These are phyloP conservation scores for Paramecium bursaria DNA, from an alignment of 73 alveolate species.

Conservation along the genomic window DNA sequence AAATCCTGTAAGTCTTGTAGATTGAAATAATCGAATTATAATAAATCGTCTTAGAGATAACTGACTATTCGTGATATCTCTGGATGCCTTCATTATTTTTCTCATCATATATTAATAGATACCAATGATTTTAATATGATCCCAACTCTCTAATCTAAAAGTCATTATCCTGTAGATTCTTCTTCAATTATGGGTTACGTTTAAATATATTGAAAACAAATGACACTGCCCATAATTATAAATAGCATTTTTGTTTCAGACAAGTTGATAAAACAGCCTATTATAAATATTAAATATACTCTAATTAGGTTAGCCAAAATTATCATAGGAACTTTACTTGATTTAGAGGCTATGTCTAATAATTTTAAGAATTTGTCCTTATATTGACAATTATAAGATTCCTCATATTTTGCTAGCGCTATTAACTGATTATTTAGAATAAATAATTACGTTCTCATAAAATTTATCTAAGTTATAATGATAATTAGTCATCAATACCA, in stretches of 20 bases:
- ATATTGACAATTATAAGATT: background rate
- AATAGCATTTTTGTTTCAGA: background rate
- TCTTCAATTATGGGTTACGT: background rate
- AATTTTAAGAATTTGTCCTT: conserved; percentile 24
- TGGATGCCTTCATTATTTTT: conserved; percentile 45
- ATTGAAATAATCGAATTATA: conserved; percentile 38
- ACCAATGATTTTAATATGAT: conserved; percentile 15
- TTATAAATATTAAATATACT: too few species aligned
- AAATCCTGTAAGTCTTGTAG: conserved; percentile 1
- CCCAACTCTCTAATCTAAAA: background rate
- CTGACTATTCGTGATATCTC: conserved; percentile 10
- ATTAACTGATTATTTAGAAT: background rate
- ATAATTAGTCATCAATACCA: conserved; percentile 30
- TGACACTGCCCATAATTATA: conserved; percentile 5
- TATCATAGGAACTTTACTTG: background rate
- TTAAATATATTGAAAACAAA: conserved; percentile 5
- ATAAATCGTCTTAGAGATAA: conserved; percentile 40
- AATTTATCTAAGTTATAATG: conserved; percentile 38
- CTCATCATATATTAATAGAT: background rate
- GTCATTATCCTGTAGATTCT: background rate
- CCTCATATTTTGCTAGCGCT: background rate
- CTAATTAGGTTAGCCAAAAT: background rate
- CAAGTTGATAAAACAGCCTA: background rate
- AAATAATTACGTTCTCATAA: background rate
- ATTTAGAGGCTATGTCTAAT: conserved; percentile 22